Base-by-base conservation (phyloP, 1,284 basidiomycete species). In the Peniophora sp. region DNA sequence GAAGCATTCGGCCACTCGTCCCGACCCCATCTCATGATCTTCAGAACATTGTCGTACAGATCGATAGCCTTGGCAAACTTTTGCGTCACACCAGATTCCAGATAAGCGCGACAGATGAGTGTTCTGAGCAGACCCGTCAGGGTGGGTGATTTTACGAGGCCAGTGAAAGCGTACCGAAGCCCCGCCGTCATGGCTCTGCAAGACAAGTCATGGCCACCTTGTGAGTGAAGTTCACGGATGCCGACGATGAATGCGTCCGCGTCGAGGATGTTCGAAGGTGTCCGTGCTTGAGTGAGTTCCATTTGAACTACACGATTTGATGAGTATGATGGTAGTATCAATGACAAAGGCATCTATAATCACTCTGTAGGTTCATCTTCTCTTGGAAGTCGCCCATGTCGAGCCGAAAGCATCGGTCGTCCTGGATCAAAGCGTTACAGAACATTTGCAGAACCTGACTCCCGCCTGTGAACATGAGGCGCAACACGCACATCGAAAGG, bases 1-100 rank as follows among this genome's bases (percentile, higher is more conserved):
- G 58, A 49, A 15, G 58, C 61, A 39, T 59, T 49, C 35, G 55
- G 52, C 60, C 62, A 68, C 2, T 49, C 47, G 18, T 61, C 49
- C 3, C 58, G 55, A 11, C 65, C 64, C 59, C 57, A 61, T 3
- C 32, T 23, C 12, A 47, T 8, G 3, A 47, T 17, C 15, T n/a
- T 41, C 8, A 41, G 34, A 35, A 37, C 23, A 11, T 23, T 37
- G 36, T 48, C 47, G 17, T 48, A 48, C 6, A 41, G 18, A n/a
- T 20, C 15, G 15, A 41, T 20, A 8, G n/a, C 37, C 5, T 41
- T 41, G 18, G 5, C 37, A n/a, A n/a, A 41, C n/a, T 41, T 20
- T n/a, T n/a, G 15, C 5, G n/a, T 41, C 18, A 41, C n/a, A 6
- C 18, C 18, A 5, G 37, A 41, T 15, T 41, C 37, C 8, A 41